Evolutionary conservation across 495 filamentous ascomycete genomes (phyloP).

Genomic region (Aspergillus coremiiformis): DNA sequence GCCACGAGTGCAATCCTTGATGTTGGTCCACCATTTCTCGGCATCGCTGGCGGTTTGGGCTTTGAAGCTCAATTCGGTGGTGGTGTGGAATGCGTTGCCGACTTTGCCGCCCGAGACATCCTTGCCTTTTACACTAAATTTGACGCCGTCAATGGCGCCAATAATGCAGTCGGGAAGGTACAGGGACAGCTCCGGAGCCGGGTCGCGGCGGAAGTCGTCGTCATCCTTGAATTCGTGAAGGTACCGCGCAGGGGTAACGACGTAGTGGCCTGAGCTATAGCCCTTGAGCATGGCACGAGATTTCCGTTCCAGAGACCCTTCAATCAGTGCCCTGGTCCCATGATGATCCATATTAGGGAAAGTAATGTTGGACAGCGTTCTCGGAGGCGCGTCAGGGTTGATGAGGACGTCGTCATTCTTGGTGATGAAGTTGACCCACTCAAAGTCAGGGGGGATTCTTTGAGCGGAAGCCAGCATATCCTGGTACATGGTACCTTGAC

Average conservation of each 20-base stretch:
- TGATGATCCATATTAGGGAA: slow-evolving; percentile 86
- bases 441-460: slow-evolving; percentile 79
- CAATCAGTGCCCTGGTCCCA: slow-evolving; percentile 73
- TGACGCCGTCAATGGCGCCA: slow-evolving; percentile 64
- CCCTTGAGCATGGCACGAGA: slow-evolving; percentile 69
- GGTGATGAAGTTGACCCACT: slow-evolving; percentile 77
- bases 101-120: slow-evolving; percentile 59
- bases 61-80: slow-evolving; percentile 60
- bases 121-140: slow-evolving; percentile 94
- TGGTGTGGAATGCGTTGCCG: slow-evolving; percentile 52
- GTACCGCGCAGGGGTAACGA: slow-evolving; percentile 76
- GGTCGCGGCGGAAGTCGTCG: slow-evolving; percentile 76
- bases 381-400: slow-evolving; percentile 64
- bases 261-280: slow-evolving; percentile 78
- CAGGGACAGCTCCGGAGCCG: slow-evolving; percentile 75
- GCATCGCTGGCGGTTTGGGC: slow-evolving; percentile 69
- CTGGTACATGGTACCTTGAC: slow-evolving; percentile 66
- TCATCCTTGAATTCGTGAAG: slow-evolving; percentile 94
- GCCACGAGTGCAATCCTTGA: slow-evolving; percentile 40
- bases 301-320: slow-evolving; percentile 82
- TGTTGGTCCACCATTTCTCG: slow-evolving; percentile 72
- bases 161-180: slow-evolving; percentile 88
- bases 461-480: slow-evolving; percentile 76
- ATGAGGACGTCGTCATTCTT: slow-evolving; percentile 67
- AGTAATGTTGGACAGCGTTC: slow-evolving; percentile 59